Evolutionary conservation across 345 rosid species (phyloP).

Genomic region (Iberis pinnata): DNA sequence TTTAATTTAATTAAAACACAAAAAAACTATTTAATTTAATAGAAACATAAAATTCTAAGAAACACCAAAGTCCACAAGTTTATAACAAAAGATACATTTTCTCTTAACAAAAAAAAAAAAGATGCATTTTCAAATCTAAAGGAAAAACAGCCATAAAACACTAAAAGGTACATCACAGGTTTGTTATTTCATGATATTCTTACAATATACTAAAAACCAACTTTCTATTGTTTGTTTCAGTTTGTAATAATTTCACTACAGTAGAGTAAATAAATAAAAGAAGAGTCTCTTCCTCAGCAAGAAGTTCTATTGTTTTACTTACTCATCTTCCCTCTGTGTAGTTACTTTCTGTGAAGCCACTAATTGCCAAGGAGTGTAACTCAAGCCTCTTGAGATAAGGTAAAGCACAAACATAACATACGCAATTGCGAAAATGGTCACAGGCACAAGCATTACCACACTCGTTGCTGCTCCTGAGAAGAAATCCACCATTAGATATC

Average conservation of each 20-base stretch:
- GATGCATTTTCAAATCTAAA: neutral
- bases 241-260: neutral
- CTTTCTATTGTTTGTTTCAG: slow-evolving; percentile 13
- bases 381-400: slow-evolving; percentile 46
- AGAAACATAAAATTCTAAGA: neutral
- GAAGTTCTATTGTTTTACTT: slow-evolving; percentile 4
- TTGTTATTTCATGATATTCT: neutral
- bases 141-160: neutral
- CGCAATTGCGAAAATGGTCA: slow-evolving; percentile 40
- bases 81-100: too few relatives aligned
- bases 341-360: slow-evolving; percentile 21
- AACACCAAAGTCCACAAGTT: too few relatives aligned
- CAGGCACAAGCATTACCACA: slow-evolving; percentile 26
- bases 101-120: too few relatives aligned
- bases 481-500: slow-evolving; percentile 73
- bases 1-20: neutral
- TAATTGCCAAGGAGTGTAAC: slow-evolving; percentile 34
- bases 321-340: slow-evolving; percentile 23
- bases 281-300: neutral
- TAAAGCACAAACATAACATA: slow-evolving; percentile 65
- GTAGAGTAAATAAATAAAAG: neutral
- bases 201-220: slow-evolving; percentile 13
- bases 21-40: too few relatives aligned
- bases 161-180: slow-evolving; percentile 8
- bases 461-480: slow-evolving; percentile 57